Base-by-base conservation (phyloP, 2,329 filamentous ascomycete genomes). In the Mollisia scopiformis region DNA sequence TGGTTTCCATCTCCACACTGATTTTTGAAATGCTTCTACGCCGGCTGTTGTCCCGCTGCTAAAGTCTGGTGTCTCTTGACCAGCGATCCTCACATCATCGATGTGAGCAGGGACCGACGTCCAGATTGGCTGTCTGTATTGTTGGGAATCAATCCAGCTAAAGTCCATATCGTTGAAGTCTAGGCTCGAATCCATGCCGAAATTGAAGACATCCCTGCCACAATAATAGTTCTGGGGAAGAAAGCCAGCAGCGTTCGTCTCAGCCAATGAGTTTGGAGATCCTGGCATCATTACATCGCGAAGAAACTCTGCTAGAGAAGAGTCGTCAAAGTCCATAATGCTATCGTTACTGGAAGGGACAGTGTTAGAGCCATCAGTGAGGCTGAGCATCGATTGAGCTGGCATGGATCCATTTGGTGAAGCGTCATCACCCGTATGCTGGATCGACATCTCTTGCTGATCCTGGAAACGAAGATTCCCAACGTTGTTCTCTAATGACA, bases 101-200 rank as follows among this genome's bases (percentile, higher is more conserved):
- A 46, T 13, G 31, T 63, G 46, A 1, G 57, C 10, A 28, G 28
- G 39, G 11, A 33, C 25, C 28, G 21, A 51, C 31, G 27, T 33
- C 39, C 39, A 52, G n/a, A 23, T 30, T 16, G 35, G 31, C 19
- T n/a, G 43, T 19, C 46, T 63, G 10, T 27, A 23, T 16, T 62
- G 47, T 10, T 61, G 51, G n/a, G 35, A 59, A 33, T 54, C 43
- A n/a, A 66, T 66, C 46, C 46, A 49, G 16, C 33, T 57, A 39
- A 43, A 65, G 46, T 66, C 64, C 25, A 52, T 21, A 31, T 66
- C 61, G 27, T 63, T 65, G 27, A 66, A 52, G 7, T 66, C 62
- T 13, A 66, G 28, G 27, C 46, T 62, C 3, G 55, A 58, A 7
- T 66, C 64, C 25, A 66, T 47, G 6, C 64, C 62, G 47, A 65